phyloP scores from a whole-genome alignment of 371 early-diverging fungal genomes.

The Mortierella sp. region DNA sequence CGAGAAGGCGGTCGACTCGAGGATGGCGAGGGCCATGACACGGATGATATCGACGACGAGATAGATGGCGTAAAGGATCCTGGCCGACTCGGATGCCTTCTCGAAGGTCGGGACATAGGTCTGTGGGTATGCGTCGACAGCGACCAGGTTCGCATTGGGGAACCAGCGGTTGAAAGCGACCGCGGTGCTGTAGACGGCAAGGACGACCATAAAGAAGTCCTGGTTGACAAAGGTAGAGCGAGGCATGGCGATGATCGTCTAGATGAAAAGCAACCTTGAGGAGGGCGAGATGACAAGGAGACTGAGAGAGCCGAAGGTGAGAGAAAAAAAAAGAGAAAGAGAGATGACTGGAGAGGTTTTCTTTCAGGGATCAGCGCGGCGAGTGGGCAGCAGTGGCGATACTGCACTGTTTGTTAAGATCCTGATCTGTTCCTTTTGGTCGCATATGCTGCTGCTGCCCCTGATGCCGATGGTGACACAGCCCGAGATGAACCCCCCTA shows the following conservation, averaged over 20 bases:
- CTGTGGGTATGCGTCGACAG: constrained; percentile 41
- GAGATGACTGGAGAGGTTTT: not conserved
- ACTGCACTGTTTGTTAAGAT: no score
- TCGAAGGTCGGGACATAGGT: constrained; percentile 42
- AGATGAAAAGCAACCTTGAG: no score
- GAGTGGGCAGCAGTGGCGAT: no score
- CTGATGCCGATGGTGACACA: no score
- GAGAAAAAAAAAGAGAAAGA: constrained; percentile 11
- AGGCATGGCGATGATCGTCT: constrained; percentile 28
- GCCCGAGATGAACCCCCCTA: no score
- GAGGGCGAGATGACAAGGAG: no score
- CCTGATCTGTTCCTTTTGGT: no score
- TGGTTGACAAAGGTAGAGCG: constrained; percentile 44
- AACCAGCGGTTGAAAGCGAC: constrained; percentile 50
- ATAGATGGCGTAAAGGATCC: constrained; percentile 26
- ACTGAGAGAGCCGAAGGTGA: not conserved
- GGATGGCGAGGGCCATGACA: constrained; percentile 27
- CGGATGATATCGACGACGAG: constrained; percentile 45
- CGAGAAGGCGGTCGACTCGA: constrained; percentile 46
- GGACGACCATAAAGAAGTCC: constrained; percentile 36
- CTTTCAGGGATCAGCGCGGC: no score
- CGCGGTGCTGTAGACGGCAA: constrained; percentile 35
- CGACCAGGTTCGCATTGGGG: constrained; percentile 40
- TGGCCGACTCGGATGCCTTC: constrained; percentile 20
- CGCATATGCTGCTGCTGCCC: no score